phyloP scores from a whole-genome alignment of 306 rosid species.

The Elaeagnus macrophylla region DNA sequence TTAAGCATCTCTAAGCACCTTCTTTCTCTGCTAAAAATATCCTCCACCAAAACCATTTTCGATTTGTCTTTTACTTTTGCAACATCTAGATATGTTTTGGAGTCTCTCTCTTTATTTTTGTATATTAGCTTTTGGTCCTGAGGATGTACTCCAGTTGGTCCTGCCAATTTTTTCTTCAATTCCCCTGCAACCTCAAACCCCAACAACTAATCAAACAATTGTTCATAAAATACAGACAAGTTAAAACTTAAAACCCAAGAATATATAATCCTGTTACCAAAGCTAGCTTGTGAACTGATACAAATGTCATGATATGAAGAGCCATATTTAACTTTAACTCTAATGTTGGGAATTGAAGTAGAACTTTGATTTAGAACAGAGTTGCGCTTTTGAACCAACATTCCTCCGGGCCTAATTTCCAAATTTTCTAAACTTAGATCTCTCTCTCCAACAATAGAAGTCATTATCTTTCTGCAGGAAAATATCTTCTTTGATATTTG shows the following conservation, averaged over 20 bases:
- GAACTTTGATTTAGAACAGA: conserved; percentile 23
- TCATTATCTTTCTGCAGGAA: no score
- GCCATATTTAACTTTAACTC: conserved; percentile 56
- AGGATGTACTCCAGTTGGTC: conserved; percentile 49
- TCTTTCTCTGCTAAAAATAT: conserved; percentile 44
- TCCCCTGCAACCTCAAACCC: conserved; percentile 46
- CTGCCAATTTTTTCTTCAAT: conserved; percentile 72
- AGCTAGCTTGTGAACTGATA: conserved; percentile 69
- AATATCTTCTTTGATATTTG: no score
- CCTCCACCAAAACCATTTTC: conserved; percentile 48
- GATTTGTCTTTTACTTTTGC: conserved; percentile 63
- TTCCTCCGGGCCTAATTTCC: conserved; percentile 83
- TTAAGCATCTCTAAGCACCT: conserved; percentile 38
- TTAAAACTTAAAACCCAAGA: neutral
- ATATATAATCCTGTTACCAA: no score
- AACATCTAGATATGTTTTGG: conserved; percentile 62
- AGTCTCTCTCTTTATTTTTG: conserved; percentile 72
- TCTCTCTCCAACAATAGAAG: conserved; percentile 7
- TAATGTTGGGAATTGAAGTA: conserved; percentile 30
- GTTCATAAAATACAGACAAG: no score
- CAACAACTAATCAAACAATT: no score
- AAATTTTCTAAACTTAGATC: conserved; percentile 21
- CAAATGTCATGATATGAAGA: conserved; percentile 44
- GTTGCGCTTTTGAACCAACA: conserved; percentile 73
- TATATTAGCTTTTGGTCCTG: conserved; percentile 60